A percentile compares a stretch with the other conserved stretches of the same genome.
Evolutionary conservation across 2,329 filamentous ascomycete species (phyloP).

Genomic region (Xylaria sp.): DNA sequence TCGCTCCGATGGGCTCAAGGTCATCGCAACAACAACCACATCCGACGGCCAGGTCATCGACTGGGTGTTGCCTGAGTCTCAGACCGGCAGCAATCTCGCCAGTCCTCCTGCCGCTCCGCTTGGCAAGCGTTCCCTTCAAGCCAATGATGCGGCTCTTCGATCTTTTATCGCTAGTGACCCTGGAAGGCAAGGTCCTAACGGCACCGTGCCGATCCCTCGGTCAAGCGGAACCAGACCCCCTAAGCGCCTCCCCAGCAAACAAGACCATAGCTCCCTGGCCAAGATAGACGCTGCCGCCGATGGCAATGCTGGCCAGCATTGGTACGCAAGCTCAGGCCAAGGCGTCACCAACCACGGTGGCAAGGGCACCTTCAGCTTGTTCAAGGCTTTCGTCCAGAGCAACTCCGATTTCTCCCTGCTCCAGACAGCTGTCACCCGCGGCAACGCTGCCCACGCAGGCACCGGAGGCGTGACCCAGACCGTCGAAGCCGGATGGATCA

Average conservation of each 20-base stretch:
- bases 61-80: constrained; percentile 36
- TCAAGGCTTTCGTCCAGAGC: constrained; percentile 29
- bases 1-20: constrained; percentile 16
- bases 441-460: constrained; percentile 19
- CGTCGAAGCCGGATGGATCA: constrained; percentile 38
- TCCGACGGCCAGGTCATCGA: constrained; percentile 33
- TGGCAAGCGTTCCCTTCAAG: constrained; percentile 11
- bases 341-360: constrained; percentile 31
- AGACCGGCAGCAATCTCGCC: constrained; percentile 22
- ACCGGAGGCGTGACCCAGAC: constrained; percentile 27
- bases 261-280: constrained; percentile 1
- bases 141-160: constrained; percentile 1
- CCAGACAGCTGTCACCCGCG: constrained; percentile 35
- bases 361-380: constrained; percentile 37
- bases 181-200: constrained; percentile 31
- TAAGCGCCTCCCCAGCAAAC: constrained; percentile 28
- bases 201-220: constrained; percentile 34
- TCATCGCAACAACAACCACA: constrained; percentile 34
- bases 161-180: constrained; percentile 18
- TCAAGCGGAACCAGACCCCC: neutral
- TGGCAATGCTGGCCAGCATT: constrained; percentile 29
- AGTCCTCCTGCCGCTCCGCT: constrained; percentile 22
- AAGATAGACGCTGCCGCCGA: constrained; percentile 15
- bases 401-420: constrained; percentile 35
- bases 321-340: constrained; percentile 37